Conservation (phyloP, 495 filamentous ascomycete species). For the Aspergillus ellipticus region DNA sequence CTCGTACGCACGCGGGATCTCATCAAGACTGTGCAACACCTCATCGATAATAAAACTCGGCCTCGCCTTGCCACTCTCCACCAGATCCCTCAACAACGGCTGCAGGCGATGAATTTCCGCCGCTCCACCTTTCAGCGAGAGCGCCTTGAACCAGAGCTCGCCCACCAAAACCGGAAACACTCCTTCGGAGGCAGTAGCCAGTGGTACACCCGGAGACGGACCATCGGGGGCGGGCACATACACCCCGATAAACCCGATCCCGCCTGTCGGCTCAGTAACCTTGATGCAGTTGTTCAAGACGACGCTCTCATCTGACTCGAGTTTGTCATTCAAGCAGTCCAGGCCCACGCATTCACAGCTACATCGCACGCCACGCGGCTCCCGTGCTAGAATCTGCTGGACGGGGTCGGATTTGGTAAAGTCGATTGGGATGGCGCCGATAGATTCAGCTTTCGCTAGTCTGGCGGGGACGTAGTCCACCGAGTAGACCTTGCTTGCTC, state of each 20-base stretch:
- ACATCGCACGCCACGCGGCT: conserved; percentile 12
- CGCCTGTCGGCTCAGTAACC: conserved; percentile 35
- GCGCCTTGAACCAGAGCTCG: not conserved
- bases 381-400: not conserved
- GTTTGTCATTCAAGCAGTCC: conserved; percentile 15
- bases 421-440: conserved; percentile 16
- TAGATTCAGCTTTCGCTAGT: conserved; percentile 7
- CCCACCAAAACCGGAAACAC: conserved; percentile 5
- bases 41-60: conserved; percentile 10
- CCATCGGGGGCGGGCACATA: conserved; percentile 20
- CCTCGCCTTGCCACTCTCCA: conserved; percentile 7
- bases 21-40: conserved; percentile 5
- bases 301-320: conserved; percentile 33
- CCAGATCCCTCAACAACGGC: conserved; percentile 5
- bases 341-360: conserved; percentile 16
- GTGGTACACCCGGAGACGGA: not conserved
- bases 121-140: not conserved
- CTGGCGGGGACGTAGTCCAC: conserved; percentile 12
- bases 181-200: not conserved
- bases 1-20: conserved; percentile 5
- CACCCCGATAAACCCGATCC: conserved; percentile 35
- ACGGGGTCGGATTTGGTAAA: not conserved
- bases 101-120: conserved; percentile 4
- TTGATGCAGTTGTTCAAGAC: conserved; percentile 35
- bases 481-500: conserved; percentile 23